A percentile compares a stretch with the other conserved stretches of the same genome.
Evolutionary conservation across 2,329 filamentous ascomycete species (phyloP).

Genomic region (Blastomyces parvus): DNA sequence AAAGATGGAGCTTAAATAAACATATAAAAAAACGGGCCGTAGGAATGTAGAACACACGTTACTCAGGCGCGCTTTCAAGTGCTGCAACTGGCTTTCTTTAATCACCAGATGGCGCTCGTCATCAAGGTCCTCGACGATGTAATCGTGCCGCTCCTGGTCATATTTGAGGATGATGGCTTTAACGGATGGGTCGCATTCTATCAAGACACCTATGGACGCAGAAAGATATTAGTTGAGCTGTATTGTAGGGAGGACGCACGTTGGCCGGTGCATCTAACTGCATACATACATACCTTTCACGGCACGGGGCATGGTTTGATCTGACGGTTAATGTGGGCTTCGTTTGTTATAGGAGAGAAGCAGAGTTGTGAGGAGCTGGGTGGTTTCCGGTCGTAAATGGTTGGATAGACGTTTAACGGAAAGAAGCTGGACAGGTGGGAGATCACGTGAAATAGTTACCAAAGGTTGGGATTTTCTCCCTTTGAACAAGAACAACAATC

Average conservation of each 20-base stretch:
- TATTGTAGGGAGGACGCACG: no score
- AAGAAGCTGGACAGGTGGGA: no score
- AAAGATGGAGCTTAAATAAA: neutral
- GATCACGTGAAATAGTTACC: no score
- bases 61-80: slow-evolving; percentile 35
- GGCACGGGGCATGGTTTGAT: slow-evolving; percentile 30
- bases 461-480: no score
- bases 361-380: neutral
- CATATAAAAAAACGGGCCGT: neutral
- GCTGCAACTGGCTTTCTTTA: slow-evolving; percentile 38
- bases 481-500: no score
- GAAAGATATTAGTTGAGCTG: neutral
- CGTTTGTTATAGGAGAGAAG: neutral
- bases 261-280: no score
- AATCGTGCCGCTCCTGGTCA: slow-evolving; percentile 39
- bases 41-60: slow-evolving; percentile 23
- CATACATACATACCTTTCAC: slow-evolving; percentile 33
- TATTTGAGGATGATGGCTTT: slow-evolving; percentile 42
- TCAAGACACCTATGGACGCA: slow-evolving; percentile 31
- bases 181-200: slow-evolving; percentile 42
- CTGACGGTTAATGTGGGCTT: neutral
- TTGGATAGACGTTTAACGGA: no score
- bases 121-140: slow-evolving; percentile 40
- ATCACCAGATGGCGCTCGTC: slow-evolving; percentile 39
- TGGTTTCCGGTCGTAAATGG: no score